Base-by-base conservation (phyloP, 106 monocot species). In the Dioscorea dumetorum region DNA sequence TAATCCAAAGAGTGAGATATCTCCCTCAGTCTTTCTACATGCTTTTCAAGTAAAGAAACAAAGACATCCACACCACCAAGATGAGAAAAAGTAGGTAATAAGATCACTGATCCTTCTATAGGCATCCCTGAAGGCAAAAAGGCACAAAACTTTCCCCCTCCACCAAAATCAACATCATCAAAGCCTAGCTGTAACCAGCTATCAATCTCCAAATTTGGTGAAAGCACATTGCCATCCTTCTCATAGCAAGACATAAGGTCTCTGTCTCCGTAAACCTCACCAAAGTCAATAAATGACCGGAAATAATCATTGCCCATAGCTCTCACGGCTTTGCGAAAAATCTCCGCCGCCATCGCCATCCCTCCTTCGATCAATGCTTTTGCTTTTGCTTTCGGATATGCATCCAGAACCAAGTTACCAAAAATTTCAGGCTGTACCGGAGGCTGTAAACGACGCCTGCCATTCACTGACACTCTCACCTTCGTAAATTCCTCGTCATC, bases 281-380 rank as follows among this genome's bases (percentile, higher is more conserved):
- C 71, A 48, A 90, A 94, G 63, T 94, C 94, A 16, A 90, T 69
- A 66, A 90, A 90, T 48, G 94, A 94, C 28, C 70, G 66, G 80
- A 90, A 90, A 61, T 87, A 94, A 0, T 24, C 52, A 12, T 77
- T 76, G 64, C 72, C 73, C 35, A 77, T n/a, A 21, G 50, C 12
- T 12, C 63, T 4, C 22, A 82, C 79, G 3, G 82, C 78, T 3
- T 82, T 76, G 8, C 60, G 75, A 22, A 86, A 69, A 7, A 76
- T 65, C 22, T 9, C 48, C 11, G 73, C 79, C 12, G 76, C 78
- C 1, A 20, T 18, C 11, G 19, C 48, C 18, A 59, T 61, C 3
- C 66, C 33, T 2, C 54, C 48, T 4, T 18, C 48, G 1, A 58
- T 14, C 4, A 74, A 58, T 24, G 60, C 74, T 15, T 12, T 49